These are phyloP conservation scores for Volutella citrinella DNA, from an alignment of 2,329 filamentous ascomycete genomes.

Conservation along the genomic window DNA sequence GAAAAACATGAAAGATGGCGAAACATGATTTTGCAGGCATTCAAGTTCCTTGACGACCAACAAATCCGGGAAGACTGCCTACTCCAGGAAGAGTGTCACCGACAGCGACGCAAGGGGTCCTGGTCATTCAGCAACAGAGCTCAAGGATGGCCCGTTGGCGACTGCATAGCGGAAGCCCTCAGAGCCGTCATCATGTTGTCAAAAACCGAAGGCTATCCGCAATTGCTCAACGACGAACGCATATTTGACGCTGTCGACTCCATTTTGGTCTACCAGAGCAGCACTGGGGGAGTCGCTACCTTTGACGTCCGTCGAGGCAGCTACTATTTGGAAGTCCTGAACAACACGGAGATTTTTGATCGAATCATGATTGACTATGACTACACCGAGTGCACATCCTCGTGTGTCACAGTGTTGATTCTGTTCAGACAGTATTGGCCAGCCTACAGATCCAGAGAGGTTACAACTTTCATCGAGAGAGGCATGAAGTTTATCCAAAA, in stretches of 20 bases:
- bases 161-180: conserved; percentile 87
- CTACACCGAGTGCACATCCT: conserved; percentile 95
- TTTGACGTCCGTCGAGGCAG: conserved; percentile 83
- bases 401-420: conserved; percentile 80
- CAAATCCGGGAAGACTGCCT: conserved; percentile 82
- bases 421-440: conserved; percentile 80
- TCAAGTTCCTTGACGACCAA: conserved; percentile 83
- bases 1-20: conserved; percentile 71
- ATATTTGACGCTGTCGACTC: conserved; percentile 87
- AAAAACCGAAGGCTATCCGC: conserved; percentile 69
- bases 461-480: conserved; percentile 65
- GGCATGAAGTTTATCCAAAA: conserved; percentile 79
- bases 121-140: conserved; percentile 93
- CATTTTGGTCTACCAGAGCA: conserved; percentile 87
- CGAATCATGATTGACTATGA: conserved; percentile 98
- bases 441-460: conserved; percentile 71
- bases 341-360: conserved; percentile 93
- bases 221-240: conserved; percentile 69
- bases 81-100: conserved; percentile 76
- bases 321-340: conserved; percentile 75
- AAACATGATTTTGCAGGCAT: conserved; percentile 76
- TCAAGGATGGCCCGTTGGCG: conserved; percentile 92
- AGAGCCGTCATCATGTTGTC: conserved; percentile 84
- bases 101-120: conserved; percentile 83
- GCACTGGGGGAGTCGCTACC: conserved; percentile 82